Conservation (phyloP, 2,329 filamentous ascomycete species). For the Fusarium keratoplasticum region DNA sequence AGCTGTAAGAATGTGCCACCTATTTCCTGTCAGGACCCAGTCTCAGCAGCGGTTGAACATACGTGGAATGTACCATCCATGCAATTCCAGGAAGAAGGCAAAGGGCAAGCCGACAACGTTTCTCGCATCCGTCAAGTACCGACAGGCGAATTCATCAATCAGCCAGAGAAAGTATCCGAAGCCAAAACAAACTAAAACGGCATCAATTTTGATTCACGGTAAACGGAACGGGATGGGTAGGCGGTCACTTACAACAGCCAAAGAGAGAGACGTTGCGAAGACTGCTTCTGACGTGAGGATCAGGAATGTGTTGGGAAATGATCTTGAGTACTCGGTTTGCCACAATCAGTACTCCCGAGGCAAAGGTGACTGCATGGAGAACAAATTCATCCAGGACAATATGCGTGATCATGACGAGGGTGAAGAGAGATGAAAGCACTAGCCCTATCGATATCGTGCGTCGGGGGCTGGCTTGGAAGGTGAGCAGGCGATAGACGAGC, state of each 20-base stretch:
- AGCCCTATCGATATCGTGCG: background rate
- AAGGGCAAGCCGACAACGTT: background rate
- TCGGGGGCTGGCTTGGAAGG: background rate
- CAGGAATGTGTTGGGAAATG: background rate
- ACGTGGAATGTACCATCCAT: background rate
- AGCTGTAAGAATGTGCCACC: no score
- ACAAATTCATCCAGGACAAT: background rate
- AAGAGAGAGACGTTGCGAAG: background rate
- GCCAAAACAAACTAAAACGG: accelerated
- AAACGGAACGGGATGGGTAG: accelerated
- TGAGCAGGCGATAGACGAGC: background rate
- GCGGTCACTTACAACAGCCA: background rate
- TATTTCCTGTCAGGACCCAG: no score
- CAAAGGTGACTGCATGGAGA: background rate
- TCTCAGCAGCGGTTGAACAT: no score
- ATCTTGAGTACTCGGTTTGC: background rate
- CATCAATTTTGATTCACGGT: background rate
- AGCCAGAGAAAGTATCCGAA: background rate
- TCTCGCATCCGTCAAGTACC: background rate
- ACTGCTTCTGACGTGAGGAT: background rate
- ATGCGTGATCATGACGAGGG: background rate
- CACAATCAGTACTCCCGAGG: background rate
- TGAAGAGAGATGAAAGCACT: background rate
- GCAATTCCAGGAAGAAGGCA: background rate
- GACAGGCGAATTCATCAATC: background rate